Base-by-base conservation (phyloP, 2,329 filamentous ascomycete genomes). In the Aureobasidium sp. region DNA sequence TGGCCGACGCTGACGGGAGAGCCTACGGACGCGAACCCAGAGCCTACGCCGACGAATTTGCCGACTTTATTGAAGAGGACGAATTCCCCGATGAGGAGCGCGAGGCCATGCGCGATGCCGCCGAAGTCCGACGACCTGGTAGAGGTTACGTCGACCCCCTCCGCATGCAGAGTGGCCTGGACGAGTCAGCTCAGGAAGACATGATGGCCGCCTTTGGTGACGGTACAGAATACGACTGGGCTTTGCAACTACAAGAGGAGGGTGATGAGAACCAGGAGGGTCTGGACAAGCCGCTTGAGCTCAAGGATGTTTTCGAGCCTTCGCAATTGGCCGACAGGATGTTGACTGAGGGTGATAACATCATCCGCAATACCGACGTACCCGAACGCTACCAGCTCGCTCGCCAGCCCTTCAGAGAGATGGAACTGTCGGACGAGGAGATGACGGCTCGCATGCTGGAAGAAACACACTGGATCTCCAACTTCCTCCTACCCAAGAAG, bases 221-320 rank as follows among this genome's bases (percentile, higher is more conserved):
- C 71, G 93, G 94, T 61, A 91, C 90, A 66, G 94, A 99, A 71
- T 99, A 97, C 71, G 87, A 92, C 68, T 99, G 95, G 86, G 94
- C 93, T 9, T 78, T 99, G 52, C 89, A 93, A 58, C 81, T 93
- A 70, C 92, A 97, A 74, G 89, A 94, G 49, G 87, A 91, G 54
- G 88, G 92, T 66, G 82, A 86, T 62, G 90, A 95, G 66, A 86
- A 90, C 52, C 86, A 88, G 62, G 82, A 89, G 66, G 83, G 86
- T 63, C 89, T 90, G 64, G 90, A 95, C 66, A 89, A 92, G 69
- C 87, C 87, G 48, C 85, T 97, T 45, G 91, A 97, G 74, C 83
- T 99, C 65, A 97, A 97, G 77, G 93, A 99, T 72, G 93, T 99
- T 55, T 99, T 99, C 70, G 94, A 99, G 75, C 94, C 94, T 0